phyloP scores from a whole-genome alignment of 1,284 basidiomycete genomes.

The Stereum hirsutum region DNA sequence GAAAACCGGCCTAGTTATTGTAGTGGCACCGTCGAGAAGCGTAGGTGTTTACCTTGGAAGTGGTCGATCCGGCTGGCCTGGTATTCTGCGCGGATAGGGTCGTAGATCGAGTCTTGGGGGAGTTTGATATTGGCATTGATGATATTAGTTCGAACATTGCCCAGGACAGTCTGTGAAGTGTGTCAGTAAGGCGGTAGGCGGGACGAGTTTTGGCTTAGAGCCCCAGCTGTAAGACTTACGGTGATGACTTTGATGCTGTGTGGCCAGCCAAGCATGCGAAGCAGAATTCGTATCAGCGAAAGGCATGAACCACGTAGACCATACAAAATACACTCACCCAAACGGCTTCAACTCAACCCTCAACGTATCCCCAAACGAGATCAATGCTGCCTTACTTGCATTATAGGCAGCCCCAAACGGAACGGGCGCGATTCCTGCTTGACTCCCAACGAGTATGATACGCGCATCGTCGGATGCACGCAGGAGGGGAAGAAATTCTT shows the following conservation, averaged over 20 bases:
- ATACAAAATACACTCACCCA: constrained; percentile 1
- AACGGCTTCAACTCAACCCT: constrained; percentile 21
- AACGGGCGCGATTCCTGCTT: constrained; percentile 16
- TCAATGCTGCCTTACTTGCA: constrained; percentile 21
- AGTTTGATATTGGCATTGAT: constrained; percentile 8
- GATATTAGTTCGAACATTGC: constrained; percentile 20
- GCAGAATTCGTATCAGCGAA: constrained; percentile 2
- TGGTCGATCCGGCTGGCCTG: constrained; percentile 6
- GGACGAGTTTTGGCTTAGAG: constrained; percentile 16
- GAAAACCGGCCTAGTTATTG: no score
- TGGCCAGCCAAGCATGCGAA: background rate
- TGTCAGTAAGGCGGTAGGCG: no score
- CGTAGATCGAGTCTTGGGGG: constrained; percentile 18
- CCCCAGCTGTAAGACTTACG: background rate
- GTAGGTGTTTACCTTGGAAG: constrained; percentile 16
- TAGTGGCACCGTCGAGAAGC: no score
- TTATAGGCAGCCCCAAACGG: constrained; percentile 20
- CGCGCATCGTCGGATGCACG: constrained; percentile 16
- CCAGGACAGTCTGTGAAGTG: no score
- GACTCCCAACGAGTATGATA: constrained; percentile 20
- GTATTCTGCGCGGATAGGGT: constrained; percentile 17
- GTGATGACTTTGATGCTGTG: no score
- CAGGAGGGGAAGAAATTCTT: constrained; percentile 21
- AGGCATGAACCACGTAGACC: no score
- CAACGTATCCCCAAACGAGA: constrained; percentile 18